Base-by-base conservation (phyloP, 306 rosid genomes). In the Fragaria vesca region DNA sequence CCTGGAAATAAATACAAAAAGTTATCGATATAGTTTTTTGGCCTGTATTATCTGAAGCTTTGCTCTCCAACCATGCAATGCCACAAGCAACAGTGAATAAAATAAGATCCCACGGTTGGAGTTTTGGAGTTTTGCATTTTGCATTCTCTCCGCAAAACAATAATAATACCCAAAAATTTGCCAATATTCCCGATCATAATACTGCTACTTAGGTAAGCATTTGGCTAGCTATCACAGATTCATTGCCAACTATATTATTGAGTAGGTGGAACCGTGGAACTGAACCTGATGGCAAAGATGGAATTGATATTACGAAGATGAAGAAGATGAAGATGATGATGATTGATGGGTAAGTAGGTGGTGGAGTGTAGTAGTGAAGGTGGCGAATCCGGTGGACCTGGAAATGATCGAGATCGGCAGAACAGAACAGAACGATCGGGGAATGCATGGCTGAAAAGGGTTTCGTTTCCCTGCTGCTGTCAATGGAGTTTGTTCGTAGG, bases 401-500 rank as follows among this genome's bases (percentile, higher is more conserved):
- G 46, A 66, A 36, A 66, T 66, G 70, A 66, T 66, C 45, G 24
- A 7, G 66, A 36, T 66, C 70, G 13, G 24, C 36, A 66, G 42
- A 66, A 66, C 46, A 65, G 43, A 16, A 26, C 30, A 15, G 42
- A 38, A 43, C 46, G n/a, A 62, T 62, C 17, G n/a, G 68, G 11
- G 8, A 30, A 32, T 65, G 69, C 46, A 36, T 66, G 70, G 70
- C 70, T 34, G 70, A 66, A 36, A 62, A 17, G 70, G 70, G 10
- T 17, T 36, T 66, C 45, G 47, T 16, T 16, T 66, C n/a, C 18
- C 21, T 34, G 36, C 5, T 15, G 77, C 78, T 20, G 81, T 79
- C 86, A 84, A 87, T 79, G 89, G 93, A 69, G 78, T 89, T 85
- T 89, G 91, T 85, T 88, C 76, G 82, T 68, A 78, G 79, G 91